Conservation (phyloP, 2,329 filamentous ascomycete genomes). For the Tolypocladium inflatum region DNA sequence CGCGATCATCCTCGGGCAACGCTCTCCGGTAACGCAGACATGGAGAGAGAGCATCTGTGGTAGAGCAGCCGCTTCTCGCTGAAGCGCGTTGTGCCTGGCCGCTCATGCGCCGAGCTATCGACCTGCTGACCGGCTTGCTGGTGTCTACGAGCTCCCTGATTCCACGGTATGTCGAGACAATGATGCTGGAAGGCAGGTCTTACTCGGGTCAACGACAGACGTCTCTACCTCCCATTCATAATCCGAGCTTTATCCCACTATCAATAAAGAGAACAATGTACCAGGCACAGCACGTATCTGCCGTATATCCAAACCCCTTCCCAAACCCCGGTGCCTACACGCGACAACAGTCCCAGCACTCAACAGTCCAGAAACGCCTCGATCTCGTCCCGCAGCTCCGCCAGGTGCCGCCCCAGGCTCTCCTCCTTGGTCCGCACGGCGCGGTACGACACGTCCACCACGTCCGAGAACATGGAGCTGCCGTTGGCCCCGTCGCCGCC, state of each 20-base stretch:
- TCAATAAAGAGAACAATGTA: not conserved
- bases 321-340: not conserved
- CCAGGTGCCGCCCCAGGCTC: constrained; percentile 20
- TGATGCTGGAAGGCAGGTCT: not conserved
- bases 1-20: not conserved
- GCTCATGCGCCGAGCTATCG: not conserved
- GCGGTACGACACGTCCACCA: constrained; percentile 19
- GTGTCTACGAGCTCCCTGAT: not conserved
- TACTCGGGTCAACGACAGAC: not conserved
- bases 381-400: constrained; percentile 21
- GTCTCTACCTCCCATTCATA: not conserved
- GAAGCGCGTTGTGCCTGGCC: not conserved
- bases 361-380: constrained; percentile 18
- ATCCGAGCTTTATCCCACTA: not conserved
- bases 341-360: not conserved
- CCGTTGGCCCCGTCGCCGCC: constrained; percentile 6
- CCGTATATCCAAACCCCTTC: not conserved
- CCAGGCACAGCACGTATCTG: not conserved
- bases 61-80: not conserved
- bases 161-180: not conserved
- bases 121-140: not conserved
- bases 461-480: constrained; percentile 21
- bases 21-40: not conserved
- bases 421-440: constrained; percentile 24
- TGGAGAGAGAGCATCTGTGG: not conserved